Percentiles rank a stretch among this genome's conserved stretches.
Conservation (phyloP, 2,329 filamentous ascomycete genomes). For the Elsinoe arachidis region DNA sequence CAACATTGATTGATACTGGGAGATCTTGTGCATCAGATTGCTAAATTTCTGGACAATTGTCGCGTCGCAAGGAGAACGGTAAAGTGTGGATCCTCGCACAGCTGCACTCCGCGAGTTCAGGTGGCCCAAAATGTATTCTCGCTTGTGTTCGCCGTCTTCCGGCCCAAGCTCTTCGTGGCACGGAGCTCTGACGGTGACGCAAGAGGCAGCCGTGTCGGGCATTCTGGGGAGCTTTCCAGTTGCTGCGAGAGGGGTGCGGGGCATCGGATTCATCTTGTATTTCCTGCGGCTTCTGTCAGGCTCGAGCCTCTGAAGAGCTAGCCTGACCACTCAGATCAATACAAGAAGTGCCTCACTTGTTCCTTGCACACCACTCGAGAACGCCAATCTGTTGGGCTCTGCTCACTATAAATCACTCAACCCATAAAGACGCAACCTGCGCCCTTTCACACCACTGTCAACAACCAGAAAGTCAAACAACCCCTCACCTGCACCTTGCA, state of each 20-base stretch:
- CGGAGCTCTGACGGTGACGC: conserved; percentile 5
- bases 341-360: background rate
- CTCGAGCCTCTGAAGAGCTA: background rate
- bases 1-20: no score
- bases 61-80: no score
- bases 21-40: no score
- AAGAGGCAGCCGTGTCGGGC: background rate
- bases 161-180: background rate
- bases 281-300: background rate
- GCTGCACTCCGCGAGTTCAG: no score
- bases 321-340: background rate
- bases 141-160: background rate
- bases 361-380: background rate
- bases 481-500: background rate
- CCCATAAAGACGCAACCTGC: background rate
- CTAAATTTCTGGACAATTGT: no score
- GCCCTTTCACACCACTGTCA: background rate
- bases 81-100: no score
- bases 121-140: no score
- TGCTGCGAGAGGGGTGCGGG: background rate
- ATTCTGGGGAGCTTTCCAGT: background rate
- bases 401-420: background rate
- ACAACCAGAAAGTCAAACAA: background rate
- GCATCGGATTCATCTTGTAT: background rate
- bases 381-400: background rate